These are phyloP conservation scores for Tagetes patula DNA, from an alignment of 129 eudicot species.

Conservation along the genomic window DNA sequence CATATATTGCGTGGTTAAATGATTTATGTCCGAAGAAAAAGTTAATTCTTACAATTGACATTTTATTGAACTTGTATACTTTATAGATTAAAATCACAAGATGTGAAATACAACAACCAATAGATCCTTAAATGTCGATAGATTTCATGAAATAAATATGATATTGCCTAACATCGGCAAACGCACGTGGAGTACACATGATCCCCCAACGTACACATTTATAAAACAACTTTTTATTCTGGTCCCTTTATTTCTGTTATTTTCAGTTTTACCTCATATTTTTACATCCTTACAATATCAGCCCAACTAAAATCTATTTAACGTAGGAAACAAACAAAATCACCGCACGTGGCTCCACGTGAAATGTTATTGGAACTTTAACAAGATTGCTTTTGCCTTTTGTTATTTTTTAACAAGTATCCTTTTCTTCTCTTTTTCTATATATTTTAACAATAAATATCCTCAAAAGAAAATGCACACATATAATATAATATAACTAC, in stretches of 20 bases:
- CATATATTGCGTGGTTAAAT: too few relatives aligned
- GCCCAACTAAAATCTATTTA: not conserved
- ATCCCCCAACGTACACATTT: not conserved
- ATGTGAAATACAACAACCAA: not conserved
- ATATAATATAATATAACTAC: not conserved
- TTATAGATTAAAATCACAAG: not conserved
- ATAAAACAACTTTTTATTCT: not conserved
- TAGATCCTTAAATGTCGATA: constrained; percentile 5
- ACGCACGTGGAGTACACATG: not conserved
- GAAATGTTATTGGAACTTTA: constrained; percentile 12
- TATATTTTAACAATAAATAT: not conserved
- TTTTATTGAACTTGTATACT: too few relatives aligned
- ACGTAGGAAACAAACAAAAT: not conserved
- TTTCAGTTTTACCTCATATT: not conserved
- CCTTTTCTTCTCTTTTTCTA: not conserved
- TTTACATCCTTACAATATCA: not conserved
- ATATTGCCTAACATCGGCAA: not conserved
- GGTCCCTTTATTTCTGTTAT: not conserved
- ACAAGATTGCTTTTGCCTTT: not conserved
- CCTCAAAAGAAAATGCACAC: not conserved
- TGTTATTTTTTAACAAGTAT: too few relatives aligned
- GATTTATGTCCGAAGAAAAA: too few relatives aligned
- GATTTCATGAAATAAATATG: constrained; percentile 7
- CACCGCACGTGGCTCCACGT: constrained; percentile 23
- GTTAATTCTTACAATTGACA: too few relatives aligned